Evolutionary conservation across 129 eudicot genomes (phyloP), one percentile per base, ranked within the genome.

Genomic region (Centaurea solstitialis): DNA sequence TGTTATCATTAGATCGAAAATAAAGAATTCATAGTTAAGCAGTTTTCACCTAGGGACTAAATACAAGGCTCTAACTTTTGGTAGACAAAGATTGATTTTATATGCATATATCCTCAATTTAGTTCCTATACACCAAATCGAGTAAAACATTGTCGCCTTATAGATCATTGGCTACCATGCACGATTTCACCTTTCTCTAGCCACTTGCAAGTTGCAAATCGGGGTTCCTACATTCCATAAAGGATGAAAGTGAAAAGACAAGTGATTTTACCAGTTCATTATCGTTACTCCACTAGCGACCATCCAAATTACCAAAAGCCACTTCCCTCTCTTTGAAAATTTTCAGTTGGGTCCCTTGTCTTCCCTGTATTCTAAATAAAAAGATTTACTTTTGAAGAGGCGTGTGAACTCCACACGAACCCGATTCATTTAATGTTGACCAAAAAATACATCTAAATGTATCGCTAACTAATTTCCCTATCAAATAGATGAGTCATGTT

Each of bases 251-350:
- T n/a, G 65, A 57, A 57, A 57, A 57, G 65, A 57, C 9, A 57
- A n/a, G 65, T 57, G 65, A 57, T 57, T 17, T 17, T 57, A n/a
- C 65, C 7, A 6, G 6, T n/a, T 57, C 9, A 5, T 57, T n/a
- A 57, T 57, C 65, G 50, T 26, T 8, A 50, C 39, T 50, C 78
- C 68, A 47, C 68, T 74, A 28, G 43, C 17, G 59, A 23, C 77
- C 78, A 28, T 74, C 45, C 9, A 50, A 50, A 74, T 74, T 68
- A 74, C 45, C 68, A 74, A 74, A 74, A 74, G 43, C 28, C n/a
- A 28, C 33, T 7, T 30, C 26, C 12, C 18, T 12, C 68, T 33
- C 11, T 50, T 26, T 50, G 40, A 53, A 24, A 65, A 50, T 7
- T 23, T 45, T 26, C 9, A 12, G 18, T 73, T 73, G 13, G 37